Base-by-base conservation (phyloP, 2,329 filamentous ascomycete species). In the Blumeriella jaapii region DNA sequence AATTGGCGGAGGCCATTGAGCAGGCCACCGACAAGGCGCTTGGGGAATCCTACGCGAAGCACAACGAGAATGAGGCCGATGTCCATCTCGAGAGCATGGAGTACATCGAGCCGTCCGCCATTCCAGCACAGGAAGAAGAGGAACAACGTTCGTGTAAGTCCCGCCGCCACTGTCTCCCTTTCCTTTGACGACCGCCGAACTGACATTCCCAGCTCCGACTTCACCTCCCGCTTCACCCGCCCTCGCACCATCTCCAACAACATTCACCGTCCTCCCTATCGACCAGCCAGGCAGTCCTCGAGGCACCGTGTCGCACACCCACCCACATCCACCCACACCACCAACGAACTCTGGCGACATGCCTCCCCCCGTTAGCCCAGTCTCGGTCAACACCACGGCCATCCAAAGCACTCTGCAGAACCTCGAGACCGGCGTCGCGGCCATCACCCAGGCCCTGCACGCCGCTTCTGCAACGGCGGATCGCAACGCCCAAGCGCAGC, bases 31-130 rank as follows among this genome's bases (percentile, higher is more conserved):
- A 27, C 3, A 13, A 12, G 25, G 9, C 12, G 25, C 4, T 27
- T 4, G 13, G n/a, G 13, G 4, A 27, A 14, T 11, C 3, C 25
- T 27, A 27, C 13, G 25, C 22, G n/a, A 27, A 27, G 25, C 25
- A 27, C 8, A 14, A 27, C 3, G 25, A 16, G 11, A 25, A 28
- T 3, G 18, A 34, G n/a, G 7, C 16, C n/a, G 24, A 28, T 15
- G 37, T 29, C 10, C 30, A 12, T 15, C 18, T 35, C 13, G 43
- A 45, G 28, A 38, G 19, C n/a, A 45, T 45, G 43, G 43, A 42
- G 26, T 45, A 41, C 19, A 45, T 45, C 28, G 14, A 31, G 13
- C 40, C 40, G n/a, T 24, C 25, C 8, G 12, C 29, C 0, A 3
- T 27, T 6, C 3, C 10, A 24, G 22, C n/a, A n/a, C n/a, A 24